Base-by-base conservation (phyloP, 495 filamentous ascomycete species). In the Peziza echinospora region DNA sequence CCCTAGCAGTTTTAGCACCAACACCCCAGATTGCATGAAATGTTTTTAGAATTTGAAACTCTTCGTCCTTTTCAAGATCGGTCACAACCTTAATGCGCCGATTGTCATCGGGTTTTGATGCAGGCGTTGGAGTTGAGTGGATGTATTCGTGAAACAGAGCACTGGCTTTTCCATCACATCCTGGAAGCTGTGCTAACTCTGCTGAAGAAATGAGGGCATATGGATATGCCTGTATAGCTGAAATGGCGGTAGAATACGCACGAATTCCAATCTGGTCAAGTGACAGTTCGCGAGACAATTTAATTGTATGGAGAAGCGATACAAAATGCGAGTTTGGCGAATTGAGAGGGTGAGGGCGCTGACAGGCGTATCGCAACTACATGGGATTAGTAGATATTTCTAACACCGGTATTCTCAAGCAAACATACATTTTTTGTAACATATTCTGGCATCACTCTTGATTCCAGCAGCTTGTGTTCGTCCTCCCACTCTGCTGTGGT, bases 11-110 rank as follows among this genome's bases (percentile, higher is more conserved):
- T 11, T 71, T 78, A 3, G 81, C 74, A n/a, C 77, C 87, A 0
- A 96, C 82, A 24, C 86, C 89, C 78, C 82, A 91, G 51, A 96
- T 89, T 1, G 76, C 64, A 55, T 79, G 76, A 62, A 97, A 92
- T 0, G 67, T 56, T 37, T 71, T 65, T 11, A 94, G 62, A 1
- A 74, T 68, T 6, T 65, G 64, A 45, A 92, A 68, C 11, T 66
- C 65, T 8, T 75, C 68, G 53, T 86, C 76, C 0, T 65, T 61
- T 47, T 83, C 72, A 16, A 82, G 65, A 0, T 78, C 69, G 5
- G 68, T 60, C 13, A 78, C 80, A 2, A 78, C 80, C 22, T 67
- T 48, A 24, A 93, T 59, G 21, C 57, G 63, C 2, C 75, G 76
- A 2, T 65, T 62, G 1, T 43, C 41, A 23, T 43, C 41, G 4